phyloP scores from a whole-genome alignment of 2,329 filamentous ascomycete genomes.

The Stenocarpella maydis region DNA sequence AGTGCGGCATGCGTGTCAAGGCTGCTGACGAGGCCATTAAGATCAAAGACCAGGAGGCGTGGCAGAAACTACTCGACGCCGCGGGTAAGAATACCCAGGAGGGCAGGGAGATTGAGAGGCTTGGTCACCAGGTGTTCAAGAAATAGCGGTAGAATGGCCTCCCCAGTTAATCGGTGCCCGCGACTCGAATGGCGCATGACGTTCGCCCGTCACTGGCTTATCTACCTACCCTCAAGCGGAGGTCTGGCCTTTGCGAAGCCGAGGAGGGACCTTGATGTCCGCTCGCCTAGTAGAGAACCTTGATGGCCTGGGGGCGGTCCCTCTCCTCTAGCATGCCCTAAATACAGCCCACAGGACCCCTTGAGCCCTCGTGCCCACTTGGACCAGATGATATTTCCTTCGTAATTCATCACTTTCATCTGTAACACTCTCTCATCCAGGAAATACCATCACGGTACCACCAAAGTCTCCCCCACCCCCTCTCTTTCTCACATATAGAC shows the following conservation, averaged over 20 bases:
- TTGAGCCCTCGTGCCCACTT: not conserved
- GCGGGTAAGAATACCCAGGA: conserved; percentile 74
- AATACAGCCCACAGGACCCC: not conserved
- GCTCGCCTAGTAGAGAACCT: not conserved
- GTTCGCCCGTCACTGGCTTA: not conserved
- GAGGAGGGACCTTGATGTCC: conserved; percentile 16
- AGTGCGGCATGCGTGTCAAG: conserved; percentile 88
- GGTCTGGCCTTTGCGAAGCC: not conserved
- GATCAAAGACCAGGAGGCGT: conserved; percentile 78
- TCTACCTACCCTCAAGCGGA: not conserved
- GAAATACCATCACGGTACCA: no score
- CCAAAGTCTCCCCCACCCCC: no score
- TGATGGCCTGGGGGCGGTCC: not conserved
- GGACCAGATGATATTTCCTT: not conserved
- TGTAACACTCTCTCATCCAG: not conserved
- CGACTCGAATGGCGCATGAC: not conserved
- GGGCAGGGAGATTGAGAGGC: conserved; percentile 80
- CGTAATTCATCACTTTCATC: no score
- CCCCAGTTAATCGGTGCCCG: not conserved
- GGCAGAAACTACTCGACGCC: conserved; percentile 76
- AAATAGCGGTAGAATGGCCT: conserved; percentile 42
- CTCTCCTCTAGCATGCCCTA: not conserved
- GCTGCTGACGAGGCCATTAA: conserved; percentile 92
- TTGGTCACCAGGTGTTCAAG: conserved; percentile 70
- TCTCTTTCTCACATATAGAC: no score